These are phyloP conservation scores for Crithidia acanthocephali DNA, from an alignment of 208 protist genomes.

Conservation along the genomic window DNA sequence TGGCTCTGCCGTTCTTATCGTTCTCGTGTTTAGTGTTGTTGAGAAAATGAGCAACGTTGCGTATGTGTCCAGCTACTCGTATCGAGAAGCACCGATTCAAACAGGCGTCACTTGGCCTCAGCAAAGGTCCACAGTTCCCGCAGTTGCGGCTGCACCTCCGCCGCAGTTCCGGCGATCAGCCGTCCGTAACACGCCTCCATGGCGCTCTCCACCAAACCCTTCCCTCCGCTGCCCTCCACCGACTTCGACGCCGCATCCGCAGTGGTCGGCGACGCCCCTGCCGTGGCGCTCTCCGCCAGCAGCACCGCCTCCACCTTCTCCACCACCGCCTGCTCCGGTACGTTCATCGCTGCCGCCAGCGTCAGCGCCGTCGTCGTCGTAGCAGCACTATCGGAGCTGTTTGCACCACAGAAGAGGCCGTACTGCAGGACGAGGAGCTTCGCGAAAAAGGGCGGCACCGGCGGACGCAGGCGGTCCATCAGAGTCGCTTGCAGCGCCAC, in stretches of 20 bases:
- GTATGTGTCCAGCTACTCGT: no score
- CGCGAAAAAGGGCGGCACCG: constrained; percentile 25
- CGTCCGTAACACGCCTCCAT: constrained; percentile 10
- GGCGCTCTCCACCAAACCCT: background rate
- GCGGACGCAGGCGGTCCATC: constrained; percentile 24
- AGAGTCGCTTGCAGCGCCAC: background rate
- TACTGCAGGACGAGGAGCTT: constrained; percentile 32
- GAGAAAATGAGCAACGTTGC: no score
- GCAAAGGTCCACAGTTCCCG: constrained; percentile 15
- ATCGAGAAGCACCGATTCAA: no score
- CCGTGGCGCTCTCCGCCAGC: constrained; percentile 9
- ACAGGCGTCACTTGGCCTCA: constrained; percentile 5
- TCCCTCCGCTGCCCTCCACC: background rate
- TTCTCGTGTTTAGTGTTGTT: no score
- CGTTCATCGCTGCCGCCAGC: constrained; percentile 6
- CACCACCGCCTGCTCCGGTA: constrained; percentile 19
- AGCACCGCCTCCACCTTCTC: constrained; percentile 27
- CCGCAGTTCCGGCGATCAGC: constrained; percentile 6
- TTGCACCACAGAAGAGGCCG: constrained; percentile 1
- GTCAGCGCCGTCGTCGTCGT: background rate
- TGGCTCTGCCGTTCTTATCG: no score
- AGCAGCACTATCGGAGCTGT: background rate
- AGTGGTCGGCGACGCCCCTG: background rate
- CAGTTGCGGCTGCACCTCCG: background rate
- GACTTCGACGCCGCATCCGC: background rate